Evolutionary conservation across 1,284 basidiomycete species (phyloP), one percentile per base, ranked within the genome.

Genomic region (Moniliophthora roreri): DNA sequence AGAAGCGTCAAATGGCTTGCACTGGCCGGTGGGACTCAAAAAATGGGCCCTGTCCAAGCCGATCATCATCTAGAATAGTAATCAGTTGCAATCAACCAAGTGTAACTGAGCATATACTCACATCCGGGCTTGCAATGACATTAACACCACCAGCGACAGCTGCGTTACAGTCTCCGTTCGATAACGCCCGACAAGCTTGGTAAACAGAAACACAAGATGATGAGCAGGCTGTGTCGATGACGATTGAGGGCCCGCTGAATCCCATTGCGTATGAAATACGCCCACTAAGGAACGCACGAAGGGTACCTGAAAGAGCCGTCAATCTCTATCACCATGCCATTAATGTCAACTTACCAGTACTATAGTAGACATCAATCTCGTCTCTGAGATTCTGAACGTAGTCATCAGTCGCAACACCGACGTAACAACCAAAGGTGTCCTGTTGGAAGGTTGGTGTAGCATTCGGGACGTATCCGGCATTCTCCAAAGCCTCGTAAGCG

Each of bases 101-200:
- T 11, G 24, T 40, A 16, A 34, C 44, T 26, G 26, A 51, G 47
- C 60, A 26, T 21, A 3, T 40, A 67, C 82, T 63, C 66, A 89
- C 87, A 57, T 89, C 86, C 9, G 85, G 87, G 63, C 84, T 86
- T 1, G 82, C 75, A 47, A 89, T 82, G 52, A 84, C 65, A 59
- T 89, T 89, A n/a, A 89, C 83, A 18, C 87, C 87, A 26, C 87
- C 87, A 15, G 84, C 86, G 28, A 90, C 68, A 1, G 85, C 86
- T 16, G 85, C 78, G 56, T 78, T 73, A 60, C 86, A 89, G 63
- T 90, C 87, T 18, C 74, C 68, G 53, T 76, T 78, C 63, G 76
- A 72, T 34, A 90, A 66, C 1, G 85, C 83, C 36, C 87, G 79
- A 50, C 78, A 82, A 0, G 82, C 87, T 60, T 85, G 84, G 66